A percentile compares a stretch with the other conserved stretches of the same genome.
Conservation (phyloP, 768 basidiomycete species). For the Cubamyces sp. region DNA sequence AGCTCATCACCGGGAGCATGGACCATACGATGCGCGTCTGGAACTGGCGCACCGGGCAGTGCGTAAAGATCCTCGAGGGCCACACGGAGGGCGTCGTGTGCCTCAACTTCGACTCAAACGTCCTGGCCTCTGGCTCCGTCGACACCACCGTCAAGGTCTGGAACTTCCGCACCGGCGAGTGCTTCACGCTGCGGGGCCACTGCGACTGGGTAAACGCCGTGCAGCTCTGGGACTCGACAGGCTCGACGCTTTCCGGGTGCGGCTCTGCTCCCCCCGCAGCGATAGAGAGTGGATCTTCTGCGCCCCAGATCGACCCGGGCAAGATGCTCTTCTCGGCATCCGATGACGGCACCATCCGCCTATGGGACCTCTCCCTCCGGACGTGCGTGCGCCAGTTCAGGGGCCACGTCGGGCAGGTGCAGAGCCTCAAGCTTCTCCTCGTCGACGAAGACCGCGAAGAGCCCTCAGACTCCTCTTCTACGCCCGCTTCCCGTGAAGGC, state of each 20-base stretch:
- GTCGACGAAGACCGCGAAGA: conserved; percentile 54
- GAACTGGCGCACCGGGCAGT: conserved; percentile 92
- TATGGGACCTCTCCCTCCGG: conserved; percentile 88
- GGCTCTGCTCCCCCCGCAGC: conserved; percentile 6
- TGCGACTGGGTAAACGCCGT: conserved; percentile 97
- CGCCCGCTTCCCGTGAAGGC: not conserved
- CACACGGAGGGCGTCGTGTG: conserved; percentile 92
- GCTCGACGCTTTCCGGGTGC: conserved; percentile 28
- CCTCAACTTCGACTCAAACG: conserved; percentile 88
- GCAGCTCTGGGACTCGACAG: conserved; percentile 81
- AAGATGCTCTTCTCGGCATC: conserved; percentile 98
- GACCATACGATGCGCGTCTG: conserved; percentile 94
- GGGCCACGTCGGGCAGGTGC: conserved; percentile 95
- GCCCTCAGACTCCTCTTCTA: conserved; percentile 20
- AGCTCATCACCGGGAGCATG: conserved; percentile 96
- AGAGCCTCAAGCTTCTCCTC: conserved; percentile 81
- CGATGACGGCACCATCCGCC: conserved; percentile 89
- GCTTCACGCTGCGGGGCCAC: conserved; percentile 92
- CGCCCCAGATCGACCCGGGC: conserved; percentile 68
- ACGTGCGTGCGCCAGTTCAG: conserved; percentile 82
- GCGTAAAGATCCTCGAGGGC: conserved; percentile 85
- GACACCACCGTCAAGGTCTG: conserved; percentile 95
- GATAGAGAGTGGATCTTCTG: conserved; percentile 10
- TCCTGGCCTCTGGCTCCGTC: conserved; percentile 90
- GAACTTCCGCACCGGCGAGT: conserved; percentile 90